Evolutionary conservation across 225 moss, liverwort and hornwort genomes (phyloP).

Genomic region (Straminergon stramineum): DNA sequence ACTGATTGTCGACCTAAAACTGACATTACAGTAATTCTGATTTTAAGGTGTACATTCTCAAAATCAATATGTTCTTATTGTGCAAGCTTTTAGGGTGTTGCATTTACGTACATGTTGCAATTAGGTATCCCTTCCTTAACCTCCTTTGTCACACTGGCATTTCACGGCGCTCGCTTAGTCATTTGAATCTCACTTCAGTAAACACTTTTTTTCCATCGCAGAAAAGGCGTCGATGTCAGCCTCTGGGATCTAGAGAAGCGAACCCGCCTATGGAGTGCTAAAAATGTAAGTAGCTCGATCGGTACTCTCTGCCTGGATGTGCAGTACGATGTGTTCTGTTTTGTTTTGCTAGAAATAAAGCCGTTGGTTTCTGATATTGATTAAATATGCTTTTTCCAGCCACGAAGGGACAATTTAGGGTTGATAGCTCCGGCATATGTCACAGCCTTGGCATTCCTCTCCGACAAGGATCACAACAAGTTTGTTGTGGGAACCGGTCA

Average conservation of each 20-base stretch:
- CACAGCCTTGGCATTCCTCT: slow-evolving; percentile 74
- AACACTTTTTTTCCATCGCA: background rate
- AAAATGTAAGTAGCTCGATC: slow-evolving; percentile 44
- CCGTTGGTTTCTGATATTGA: background rate
- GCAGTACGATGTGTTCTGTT: background rate
- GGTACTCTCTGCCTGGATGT: background rate
- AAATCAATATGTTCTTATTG: background rate
- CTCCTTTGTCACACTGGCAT: background rate
- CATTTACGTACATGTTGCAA: background rate
- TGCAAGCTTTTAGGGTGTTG: background rate
- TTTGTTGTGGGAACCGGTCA: slow-evolving; percentile 86
- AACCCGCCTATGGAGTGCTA: slow-evolving; percentile 71
- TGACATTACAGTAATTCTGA: too few species aligned
- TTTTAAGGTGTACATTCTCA: background rate
- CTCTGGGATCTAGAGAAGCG: slow-evolving; percentile 69
- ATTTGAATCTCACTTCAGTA: background rate
- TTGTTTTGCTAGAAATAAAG: background rate
- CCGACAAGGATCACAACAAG: slow-evolving; percentile 59
- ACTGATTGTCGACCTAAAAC: background rate
- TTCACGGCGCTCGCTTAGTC: background rate
- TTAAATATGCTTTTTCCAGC: slow-evolving; percentile 23
- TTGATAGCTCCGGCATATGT: slow-evolving; percentile 76
- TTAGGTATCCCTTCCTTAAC: background rate
- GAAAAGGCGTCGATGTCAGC: slow-evolving; percentile 78
- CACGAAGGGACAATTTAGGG: slow-evolving; percentile 71